phyloP scores from a whole-genome alignment of 1,284 basidiomycete species.

The Inonotus obliquus region DNA sequence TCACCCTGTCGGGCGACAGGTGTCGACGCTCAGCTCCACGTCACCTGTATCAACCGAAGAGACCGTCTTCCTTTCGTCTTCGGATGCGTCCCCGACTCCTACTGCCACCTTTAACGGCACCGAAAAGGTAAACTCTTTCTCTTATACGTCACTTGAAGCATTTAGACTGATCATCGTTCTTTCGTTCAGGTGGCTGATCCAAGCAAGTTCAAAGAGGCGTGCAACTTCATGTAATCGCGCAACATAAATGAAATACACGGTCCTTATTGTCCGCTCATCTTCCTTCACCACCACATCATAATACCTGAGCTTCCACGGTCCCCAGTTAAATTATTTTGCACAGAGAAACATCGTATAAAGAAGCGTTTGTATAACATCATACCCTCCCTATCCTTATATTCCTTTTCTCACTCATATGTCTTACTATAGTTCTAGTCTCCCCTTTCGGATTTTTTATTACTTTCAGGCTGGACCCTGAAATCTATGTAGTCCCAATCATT shows the following conservation, averaged over 20 bases:
- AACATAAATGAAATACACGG: neutral
- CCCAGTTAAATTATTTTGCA: no score
- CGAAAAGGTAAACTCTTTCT: neutral
- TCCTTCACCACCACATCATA: no score
- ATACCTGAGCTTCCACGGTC: no score
- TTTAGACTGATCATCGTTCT: neutral
- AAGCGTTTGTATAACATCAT: neutral
- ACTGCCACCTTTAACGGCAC: neutral
- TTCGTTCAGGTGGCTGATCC: neutral
- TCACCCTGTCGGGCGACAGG: neutral
- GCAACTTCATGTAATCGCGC: neutral
- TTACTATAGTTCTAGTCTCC: neutral
- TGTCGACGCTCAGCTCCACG: neutral
- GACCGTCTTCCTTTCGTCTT: neutral
- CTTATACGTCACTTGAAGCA: neutral
- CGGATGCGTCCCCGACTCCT: neutral
- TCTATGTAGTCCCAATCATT: no score
- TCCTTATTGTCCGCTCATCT: neutral
- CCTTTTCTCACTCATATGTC: neutral
- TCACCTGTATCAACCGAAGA: neutral
- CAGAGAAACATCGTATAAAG: no score
- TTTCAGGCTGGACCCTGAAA: no score
- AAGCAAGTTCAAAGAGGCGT: neutral
- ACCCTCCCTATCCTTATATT: no score
- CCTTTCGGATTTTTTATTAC: no score